phyloP scores from a whole-genome alignment of 805 yeast genomes.

The Maudiozyma serrabonitensis region DNA sequence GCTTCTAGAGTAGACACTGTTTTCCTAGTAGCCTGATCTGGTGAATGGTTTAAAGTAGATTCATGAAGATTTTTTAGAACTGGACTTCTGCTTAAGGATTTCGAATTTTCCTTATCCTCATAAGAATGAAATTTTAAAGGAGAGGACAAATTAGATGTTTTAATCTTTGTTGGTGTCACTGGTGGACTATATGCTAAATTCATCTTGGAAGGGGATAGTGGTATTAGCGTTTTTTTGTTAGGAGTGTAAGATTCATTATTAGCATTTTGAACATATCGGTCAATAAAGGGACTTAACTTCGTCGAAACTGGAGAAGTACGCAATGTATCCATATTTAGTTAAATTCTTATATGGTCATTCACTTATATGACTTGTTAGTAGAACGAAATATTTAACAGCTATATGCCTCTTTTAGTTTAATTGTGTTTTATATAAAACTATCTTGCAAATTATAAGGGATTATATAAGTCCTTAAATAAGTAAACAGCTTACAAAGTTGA shows the following conservation, averaged over 20 bases:
- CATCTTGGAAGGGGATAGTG: slow-evolving; percentile 17
- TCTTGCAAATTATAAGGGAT: too few relatives aligned
- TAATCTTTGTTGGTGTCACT: neutral
- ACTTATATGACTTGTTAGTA: neutral
- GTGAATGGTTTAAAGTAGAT: neutral
- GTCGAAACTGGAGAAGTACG: slow-evolving; percentile 16
- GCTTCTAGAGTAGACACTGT: neutral
- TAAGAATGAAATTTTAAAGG: neutral
- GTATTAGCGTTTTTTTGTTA: slow-evolving; percentile 9
- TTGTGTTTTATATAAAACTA: too few relatives aligned
- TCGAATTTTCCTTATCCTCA: slow-evolving; percentile 2
- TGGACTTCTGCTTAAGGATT: slow-evolving; percentile 2
- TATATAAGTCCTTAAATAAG: too few relatives aligned
- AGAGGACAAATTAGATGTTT: neutral
- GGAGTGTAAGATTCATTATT: slow-evolving; percentile 5
- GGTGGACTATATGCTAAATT: slow-evolving; percentile 8
- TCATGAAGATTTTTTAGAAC: slow-evolving; percentile 1
- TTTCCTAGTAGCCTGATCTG: neutral
- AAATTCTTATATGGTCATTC: neutral
- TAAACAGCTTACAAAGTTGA: too few relatives aligned
- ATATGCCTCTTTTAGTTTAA: too few relatives aligned
- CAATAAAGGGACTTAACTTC: slow-evolving; percentile 15
- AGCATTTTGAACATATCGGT: slow-evolving; percentile 23
- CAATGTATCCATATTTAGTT: slow-evolving; percentile 1
- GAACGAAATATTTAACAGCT: too few relatives aligned